Evolutionary conservation across 1,139 yeast genomes (phyloP), one percentile per base, ranked within the genome.

Genomic region (Yamadazyma diospyri): DNA sequence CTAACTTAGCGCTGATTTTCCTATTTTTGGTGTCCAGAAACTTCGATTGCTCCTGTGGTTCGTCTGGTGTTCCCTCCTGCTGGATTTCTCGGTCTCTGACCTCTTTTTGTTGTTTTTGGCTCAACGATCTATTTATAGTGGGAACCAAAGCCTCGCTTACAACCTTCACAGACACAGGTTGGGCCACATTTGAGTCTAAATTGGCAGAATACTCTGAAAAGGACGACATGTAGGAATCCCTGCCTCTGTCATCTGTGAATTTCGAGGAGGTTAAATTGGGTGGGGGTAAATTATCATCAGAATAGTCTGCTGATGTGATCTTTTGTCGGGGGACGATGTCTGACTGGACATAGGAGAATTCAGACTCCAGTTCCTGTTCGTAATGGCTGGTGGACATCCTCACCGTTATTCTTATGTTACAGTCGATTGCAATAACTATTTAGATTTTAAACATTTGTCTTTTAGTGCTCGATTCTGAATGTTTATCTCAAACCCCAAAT

Each of bases 201-300:
- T 17, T 19, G 3, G 55, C 66, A 4, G 64, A 59, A 36, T 59
- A 60, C 31, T 53, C 59, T 10, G 65, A 59, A 21, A 51, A 42
- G 25, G 45, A 46, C 9, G 64, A 58, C 39, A 56, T 40, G 34
- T 52, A 46, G 20, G 58, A 51, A 26, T 53, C 61, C 36, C 64
- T 39, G 7, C 27, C 32, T 19, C 20, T 27, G 20, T 6, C 9
- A 14, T 10, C 27, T 8, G 10, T 16, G 10, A 14, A 13, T 4
- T 16, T 11, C n/a, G n/a, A 6, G 6, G 6, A 12, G 15, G 22
- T 10, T 12, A 29, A 22, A 11, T 29, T 29, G 6, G 29, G 25
- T 14, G 32, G 32, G 5, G 23, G 24, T 16, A 13, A 17, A 16
- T 12, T 14, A 14, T 25, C 29, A n/a, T 36, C 41, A 6, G 37